Evolutionary conservation across 2,329 filamentous ascomycete genomes (phyloP), one percentile per base, ranked within the genome.

Genomic region (Fusarium bulbicola): DNA sequence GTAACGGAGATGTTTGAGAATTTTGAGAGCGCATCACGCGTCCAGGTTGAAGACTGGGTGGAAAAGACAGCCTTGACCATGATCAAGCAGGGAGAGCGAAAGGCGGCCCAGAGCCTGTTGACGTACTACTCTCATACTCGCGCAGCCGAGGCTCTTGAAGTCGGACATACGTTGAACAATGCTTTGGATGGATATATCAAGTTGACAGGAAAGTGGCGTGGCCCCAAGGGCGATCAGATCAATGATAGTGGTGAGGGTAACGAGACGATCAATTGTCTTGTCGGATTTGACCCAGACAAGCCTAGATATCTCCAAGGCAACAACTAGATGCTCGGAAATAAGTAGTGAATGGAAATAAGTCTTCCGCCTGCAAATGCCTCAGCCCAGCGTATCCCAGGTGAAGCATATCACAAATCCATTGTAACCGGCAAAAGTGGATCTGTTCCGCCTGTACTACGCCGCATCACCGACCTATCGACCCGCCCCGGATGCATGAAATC

Each of bases 151-250:
- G 74, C 75, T 1, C 34, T 76, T 7, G 68, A 73, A n/a, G 62
- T 76, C 16, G 75, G 74, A 1, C 63, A 66, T 14, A 62, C 56
- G 0, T 7, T 76, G 46, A 76, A 70, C 6, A 67, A 70, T 36
- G 75, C 74, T 39, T 26, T 76, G n/a, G 75, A 74, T 21, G 71
- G 68, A 0, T 76, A 76, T n/a, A 77, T 77, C 24, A 77, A 76
- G 34, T 42, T 76, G 40, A 66, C 71, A 0, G 66, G 75, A 1
- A 74, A 66, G 39, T 76, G 75, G 75, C 65, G 58, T 18, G 47
- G 57, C 9, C 75, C 75, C 2, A 54, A 67, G 32, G 73, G 75
- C 3, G 69, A 66, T n/a, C 59, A 77, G 36, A 76, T 76, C 12
- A 76, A 76, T 39, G 75, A 77, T 42, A 59, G 71, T 10, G 75